A percentile compares a stretch with the other conserved stretches of the same genome.
These are phyloP conservation scores for Copromyces sp. DNA, from an alignment of 495 filamentous ascomycete species.

Conservation along the genomic window DNA sequence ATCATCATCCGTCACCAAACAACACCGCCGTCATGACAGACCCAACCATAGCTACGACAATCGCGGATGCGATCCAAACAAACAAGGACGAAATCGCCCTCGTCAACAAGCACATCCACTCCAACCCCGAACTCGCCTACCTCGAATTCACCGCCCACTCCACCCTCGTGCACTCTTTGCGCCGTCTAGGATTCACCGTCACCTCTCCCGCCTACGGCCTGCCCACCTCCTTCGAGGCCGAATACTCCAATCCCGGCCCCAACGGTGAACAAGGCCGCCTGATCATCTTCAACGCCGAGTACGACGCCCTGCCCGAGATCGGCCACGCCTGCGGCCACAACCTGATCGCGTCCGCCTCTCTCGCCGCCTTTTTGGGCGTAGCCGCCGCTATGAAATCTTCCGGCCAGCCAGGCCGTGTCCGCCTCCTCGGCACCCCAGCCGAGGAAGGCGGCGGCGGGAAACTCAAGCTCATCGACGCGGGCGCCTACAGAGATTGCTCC, in stretches of 20 bases:
- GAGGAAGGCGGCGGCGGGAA: constrained; percentile 52
- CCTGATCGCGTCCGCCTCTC: constrained; percentile 51
- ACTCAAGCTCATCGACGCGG: constrained; percentile 36
- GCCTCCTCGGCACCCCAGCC: constrained; percentile 58
- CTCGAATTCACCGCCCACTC: constrained; percentile 44
- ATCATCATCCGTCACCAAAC: not conserved
- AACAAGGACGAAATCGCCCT: constrained; percentile 25
- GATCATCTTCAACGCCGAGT: constrained; percentile 49
- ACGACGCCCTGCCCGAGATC: constrained; percentile 37
- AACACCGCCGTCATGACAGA: not conserved
- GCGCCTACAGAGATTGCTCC: constrained; percentile 38
- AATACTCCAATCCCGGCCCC: constrained; percentile 13
- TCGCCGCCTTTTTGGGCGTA: constrained; percentile 48
- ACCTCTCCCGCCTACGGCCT: constrained; percentile 39
- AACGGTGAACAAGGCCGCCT: constrained; percentile 36
- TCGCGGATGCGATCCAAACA: constrained; percentile 2
- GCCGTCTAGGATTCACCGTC: constrained; percentile 32
- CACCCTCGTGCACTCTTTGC: constrained; percentile 33
- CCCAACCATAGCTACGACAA: constrained; percentile 13
- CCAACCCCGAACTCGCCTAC: constrained; percentile 46
- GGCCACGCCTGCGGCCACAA: constrained; percentile 53
- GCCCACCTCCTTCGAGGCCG: constrained; percentile 44
- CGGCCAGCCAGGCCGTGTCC: constrained; percentile 41
- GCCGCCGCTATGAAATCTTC: constrained; percentile 41
- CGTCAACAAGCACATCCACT: constrained; percentile 41